Base-by-base conservation (phyloP, 768 basidiomycete species). In the Tubosaeta sp. region DNA sequence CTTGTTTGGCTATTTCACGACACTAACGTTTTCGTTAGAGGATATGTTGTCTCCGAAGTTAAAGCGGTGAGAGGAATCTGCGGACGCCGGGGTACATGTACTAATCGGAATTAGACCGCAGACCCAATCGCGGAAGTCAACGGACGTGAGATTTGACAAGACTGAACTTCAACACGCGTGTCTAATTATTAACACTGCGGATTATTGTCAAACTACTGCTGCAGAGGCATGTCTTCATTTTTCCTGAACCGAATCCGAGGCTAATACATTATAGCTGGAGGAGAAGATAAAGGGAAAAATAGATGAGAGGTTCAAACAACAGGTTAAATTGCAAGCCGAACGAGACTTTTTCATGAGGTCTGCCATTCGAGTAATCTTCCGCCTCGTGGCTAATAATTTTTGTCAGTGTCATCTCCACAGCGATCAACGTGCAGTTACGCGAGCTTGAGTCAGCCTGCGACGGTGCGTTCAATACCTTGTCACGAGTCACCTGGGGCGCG, bases 171-270 rank as follows among this genome's bases (percentile, higher is more conserved):
- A 82, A 60, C 90, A 88, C 55, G 83, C 90, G 0, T 94, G 91
- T 64, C 73, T 92, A n/a, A 71, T 95, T 22, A 84, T 99, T 63
- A 98, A 99, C 62, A 99, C 96, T 0, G 95, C 94, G 1, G 94
- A 98, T 64, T 99, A 98, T 65, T 99, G 96, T 63, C 89, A 94
- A 56, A 83, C 81, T 1, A 99, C 95, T 3, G 90, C 94, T 1
- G 63, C 83, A 18, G 92, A 96, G 80, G 94, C 87, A 59, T 10
- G 73, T 52, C 11, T 46, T 29, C 2, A 31, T 43, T 18, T 12
- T 8, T 34, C 31, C 36, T 18, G 1, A 21, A 19, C 13, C 9
- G 2, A 35, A 48, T 30, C 18, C 27, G 48, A 38, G 18, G 27
- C 44, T 54, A 11, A 60, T 22, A 1, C 39, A 13, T 22, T 13